phyloP scores from a whole-genome alignment of 1,284 basidiomycete genomes.

The Cryptococcus jaspeensis region DNA sequence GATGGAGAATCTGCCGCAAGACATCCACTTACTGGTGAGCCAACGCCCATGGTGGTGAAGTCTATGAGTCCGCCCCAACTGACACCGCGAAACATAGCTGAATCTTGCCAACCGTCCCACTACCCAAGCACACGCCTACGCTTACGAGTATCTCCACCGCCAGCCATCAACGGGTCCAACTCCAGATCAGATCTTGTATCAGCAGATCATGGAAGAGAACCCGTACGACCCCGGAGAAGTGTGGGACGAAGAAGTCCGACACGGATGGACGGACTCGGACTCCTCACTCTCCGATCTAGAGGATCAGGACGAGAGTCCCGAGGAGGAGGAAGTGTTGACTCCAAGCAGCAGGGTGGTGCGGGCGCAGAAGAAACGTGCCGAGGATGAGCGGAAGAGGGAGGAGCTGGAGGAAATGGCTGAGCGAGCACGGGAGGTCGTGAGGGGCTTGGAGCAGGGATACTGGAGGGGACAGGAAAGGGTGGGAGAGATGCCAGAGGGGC shows the following conservation, averaged over 20 bases:
- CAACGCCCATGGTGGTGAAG: neutral
- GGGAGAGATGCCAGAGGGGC: neutral
- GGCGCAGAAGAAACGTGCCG: neutral
- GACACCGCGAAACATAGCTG: slow-evolving; percentile 21
- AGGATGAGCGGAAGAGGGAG: slow-evolving; percentile 4
- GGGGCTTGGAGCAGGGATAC: slow-evolving; percentile 24
- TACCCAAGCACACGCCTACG: slow-evolving; percentile 24
- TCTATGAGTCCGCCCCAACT: neutral
- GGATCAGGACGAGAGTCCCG: slow-evolving; percentile 9
- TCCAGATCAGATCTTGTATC: slow-evolving; percentile 32
- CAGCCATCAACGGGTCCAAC: slow-evolving; percentile 16
- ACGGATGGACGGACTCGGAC: slow-evolving; percentile 43
- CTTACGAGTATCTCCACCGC: slow-evolving; percentile 26
- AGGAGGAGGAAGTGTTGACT: slow-evolving; percentile 20
- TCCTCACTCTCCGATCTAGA: slow-evolving; percentile 1
- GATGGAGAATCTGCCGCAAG: slow-evolving; percentile 38
- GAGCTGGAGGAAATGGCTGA: slow-evolving; percentile 18
- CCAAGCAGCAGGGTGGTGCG: slow-evolving; percentile 7
- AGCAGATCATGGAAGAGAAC: slow-evolving; percentile 39
- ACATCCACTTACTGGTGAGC: slow-evolving; percentile 40
- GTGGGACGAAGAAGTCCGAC: slow-evolving; percentile 38
- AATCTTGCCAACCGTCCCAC: slow-evolving; percentile 27
- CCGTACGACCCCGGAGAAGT: slow-evolving; percentile 32
- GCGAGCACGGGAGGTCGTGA: slow-evolving; percentile 19
- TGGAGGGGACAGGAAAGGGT: slow-evolving; percentile 29